Evolutionary conservation across 2,329 filamentous ascomycete genomes (phyloP).

Genomic region (Penicillium sp.): DNA sequence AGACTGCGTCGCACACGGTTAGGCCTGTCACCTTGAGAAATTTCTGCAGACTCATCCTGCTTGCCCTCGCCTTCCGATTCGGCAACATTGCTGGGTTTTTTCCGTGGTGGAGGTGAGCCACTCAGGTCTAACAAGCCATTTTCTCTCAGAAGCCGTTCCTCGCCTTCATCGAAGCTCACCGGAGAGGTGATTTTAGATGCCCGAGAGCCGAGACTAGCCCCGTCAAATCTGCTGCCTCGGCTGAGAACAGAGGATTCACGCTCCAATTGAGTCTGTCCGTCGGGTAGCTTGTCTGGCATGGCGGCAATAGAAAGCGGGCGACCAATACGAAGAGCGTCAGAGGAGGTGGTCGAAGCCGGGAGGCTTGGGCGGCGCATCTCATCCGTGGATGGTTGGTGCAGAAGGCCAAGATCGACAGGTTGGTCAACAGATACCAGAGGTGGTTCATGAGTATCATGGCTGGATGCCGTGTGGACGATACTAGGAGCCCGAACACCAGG

Average conservation of each 20-base stretch:
- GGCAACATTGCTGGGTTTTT: slow-evolving; percentile 41
- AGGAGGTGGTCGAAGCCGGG: slow-evolving; percentile 32
- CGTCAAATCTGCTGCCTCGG: slow-evolving; percentile 37
- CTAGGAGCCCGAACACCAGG: slow-evolving; percentile 24
- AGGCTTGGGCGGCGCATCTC: slow-evolving; percentile 34
- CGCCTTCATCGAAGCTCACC: slow-evolving; percentile 60
- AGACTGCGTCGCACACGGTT: slow-evolving; percentile 77
- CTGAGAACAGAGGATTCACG: slow-evolving; percentile 42
- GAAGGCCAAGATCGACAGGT: slow-evolving; percentile 14
- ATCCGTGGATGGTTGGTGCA: slow-evolving; percentile 23
- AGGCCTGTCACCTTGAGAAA: slow-evolving; percentile 51
- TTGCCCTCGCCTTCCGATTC: slow-evolving; percentile 47
- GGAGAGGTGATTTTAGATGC: slow-evolving; percentile 37
- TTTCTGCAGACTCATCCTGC: slow-evolving; percentile 37
- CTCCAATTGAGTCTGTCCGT: slow-evolving; percentile 31
- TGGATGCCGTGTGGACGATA: slow-evolving; percentile 22
- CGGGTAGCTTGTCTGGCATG: slow-evolving; percentile 13
- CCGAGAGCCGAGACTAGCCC: slow-evolving; percentile 33
- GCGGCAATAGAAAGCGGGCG: slow-evolving; percentile 30
- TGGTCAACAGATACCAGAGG: slow-evolving; percentile 16
- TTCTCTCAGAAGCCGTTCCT: slow-evolving; percentile 67
- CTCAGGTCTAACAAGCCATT: slow-evolving; percentile 61
- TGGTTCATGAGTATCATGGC: slow-evolving; percentile 21
- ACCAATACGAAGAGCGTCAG: slow-evolving; percentile 27
- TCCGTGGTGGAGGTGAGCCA: slow-evolving; percentile 43